phyloP scores from a whole-genome alignment of 805 yeast species.

The Myxozyma geophila region DNA sequence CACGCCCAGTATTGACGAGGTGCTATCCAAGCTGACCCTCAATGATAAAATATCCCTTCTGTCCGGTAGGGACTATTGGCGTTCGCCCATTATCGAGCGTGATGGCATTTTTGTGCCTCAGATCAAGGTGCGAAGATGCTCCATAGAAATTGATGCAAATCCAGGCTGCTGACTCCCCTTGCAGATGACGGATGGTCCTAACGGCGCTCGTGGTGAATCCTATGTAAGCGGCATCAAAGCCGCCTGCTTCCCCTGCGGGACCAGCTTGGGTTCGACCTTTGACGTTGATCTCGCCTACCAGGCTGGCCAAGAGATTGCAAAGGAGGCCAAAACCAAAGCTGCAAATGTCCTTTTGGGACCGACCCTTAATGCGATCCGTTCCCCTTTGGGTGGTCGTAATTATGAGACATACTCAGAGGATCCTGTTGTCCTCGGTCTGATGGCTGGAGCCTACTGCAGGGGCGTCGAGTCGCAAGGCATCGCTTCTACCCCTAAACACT shows the following conservation, averaged over 20 bases:
- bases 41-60: conserved; percentile 43
- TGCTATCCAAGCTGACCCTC: conserved; percentile 40
- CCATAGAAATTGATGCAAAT: neutral
- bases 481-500: conserved; percentile 64
- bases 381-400: conserved; percentile 66
- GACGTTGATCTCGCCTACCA: conserved; percentile 53
- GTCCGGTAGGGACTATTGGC: conserved; percentile 42
- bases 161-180: neutral
- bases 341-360: conserved; percentile 58
- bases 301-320: conserved; percentile 58
- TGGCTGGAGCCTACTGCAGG: conserved; percentile 53
- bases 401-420: conserved; percentile 68
- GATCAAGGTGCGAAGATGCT: neutral
- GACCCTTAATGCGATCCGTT: conserved; percentile 57
- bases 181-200: conserved; percentile 34
- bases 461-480: conserved; percentile 59
- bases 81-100: neutral
- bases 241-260: conserved; percentile 64
- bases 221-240: conserved; percentile 58
- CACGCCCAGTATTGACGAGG: no score
- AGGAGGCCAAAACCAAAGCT: conserved; percentile 59
- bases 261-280: conserved; percentile 62
- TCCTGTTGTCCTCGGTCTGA: conserved; percentile 55
- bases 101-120: neutral
- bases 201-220: conserved; percentile 63